Evolutionary conservation across 2,329 filamentous ascomycete genomes (phyloP).

Genomic region (Plenodomus biglobosus): DNA sequence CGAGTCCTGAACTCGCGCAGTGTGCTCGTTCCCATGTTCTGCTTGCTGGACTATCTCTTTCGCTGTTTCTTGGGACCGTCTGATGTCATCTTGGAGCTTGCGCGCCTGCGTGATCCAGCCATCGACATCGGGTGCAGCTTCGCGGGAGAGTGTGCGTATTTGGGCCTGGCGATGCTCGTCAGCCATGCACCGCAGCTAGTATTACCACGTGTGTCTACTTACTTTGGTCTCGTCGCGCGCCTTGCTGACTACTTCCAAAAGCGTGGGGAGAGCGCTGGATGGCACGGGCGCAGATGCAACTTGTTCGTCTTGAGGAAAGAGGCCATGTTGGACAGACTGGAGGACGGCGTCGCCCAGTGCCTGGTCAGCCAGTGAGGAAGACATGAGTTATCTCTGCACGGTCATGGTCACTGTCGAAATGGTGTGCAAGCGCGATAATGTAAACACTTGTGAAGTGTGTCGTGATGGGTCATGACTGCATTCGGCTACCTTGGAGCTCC

Average conservation of each 20-base stretch:
- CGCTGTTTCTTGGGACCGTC: constrained; percentile 75
- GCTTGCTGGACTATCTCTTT: constrained; percentile 78
- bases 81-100: constrained; percentile 81
- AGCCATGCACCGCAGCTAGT: constrained; percentile 2
- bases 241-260: constrained; percentile 55
- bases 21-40: constrained; percentile 65
- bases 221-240: constrained; percentile 59
- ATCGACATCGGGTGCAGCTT: constrained; percentile 76
- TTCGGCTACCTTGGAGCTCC: no score
- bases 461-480: no score
- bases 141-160: constrained; percentile 73
- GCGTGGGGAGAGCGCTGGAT: constrained; percentile 50
- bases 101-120: constrained; percentile 85
- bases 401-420: constrained; percentile 8
- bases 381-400: constrained; percentile 24
- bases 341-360: constrained; percentile 63
- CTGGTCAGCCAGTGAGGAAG: constrained; percentile 33
- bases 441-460: no score
- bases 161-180: constrained; percentile 56
- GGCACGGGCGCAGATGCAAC: constrained; percentile 57
- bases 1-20: constrained; percentile 65
- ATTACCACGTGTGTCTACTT: constrained; percentile 1
- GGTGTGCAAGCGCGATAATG: no score
- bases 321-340: constrained; percentile 60
- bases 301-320: constrained; percentile 59